Base-by-base conservation (phyloP, 495 filamentous ascomycete genomes). In the Aspergillus kassunensis region DNA sequence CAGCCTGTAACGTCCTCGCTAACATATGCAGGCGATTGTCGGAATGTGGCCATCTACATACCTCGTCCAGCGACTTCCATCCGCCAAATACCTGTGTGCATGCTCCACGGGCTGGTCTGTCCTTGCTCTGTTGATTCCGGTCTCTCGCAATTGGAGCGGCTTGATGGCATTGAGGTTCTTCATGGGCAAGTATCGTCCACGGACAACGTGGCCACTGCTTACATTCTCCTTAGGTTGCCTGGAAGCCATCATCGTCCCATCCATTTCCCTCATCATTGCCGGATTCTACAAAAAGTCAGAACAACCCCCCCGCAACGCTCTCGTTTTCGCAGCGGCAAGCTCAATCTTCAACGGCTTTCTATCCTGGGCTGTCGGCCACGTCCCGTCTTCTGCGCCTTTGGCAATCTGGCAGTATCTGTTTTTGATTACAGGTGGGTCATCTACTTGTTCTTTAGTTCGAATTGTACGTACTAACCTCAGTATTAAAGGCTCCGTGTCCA, bases 221-320 rank as follows among this genome's bases (percentile, higher is more conserved):
- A 45, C 10, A 45, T 44, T 18, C 13, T 2, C 16, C 4, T 15
- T 30, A 45, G 42, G 42, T 2, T 45, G 42, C 30, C 82, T 83
- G 45, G 84, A 84, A 68, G 78, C 81, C 25, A 71, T 73, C 24
- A 75, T 84, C 49, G 72, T 71, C 5, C 82, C 82, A 4, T 75
- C 66, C 4, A 62, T 84, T 42, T 74, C 75, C 39, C 55, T 70
- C 2, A 59, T 66, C 20, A 64, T 55, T 20, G 64, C 62, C 47
- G 65, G 58, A 54, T 86, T 80, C 80, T 86, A 86, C 51, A 74
- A 75, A 0, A 74, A 77, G n/a, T 63, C 69, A 3, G 84, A 86
- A 59, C 80, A 84, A 60, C 77, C 79, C 0, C 57, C 77, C 10
- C 67, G 82, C 11, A 79, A 84, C 10, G 75, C 70, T 4, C 68